Evolutionary conservation across 805 yeast genomes (phyloP), one percentile per base, ranked within the genome.

Genomic region (Barnettozyma wickerhamii): DNA sequence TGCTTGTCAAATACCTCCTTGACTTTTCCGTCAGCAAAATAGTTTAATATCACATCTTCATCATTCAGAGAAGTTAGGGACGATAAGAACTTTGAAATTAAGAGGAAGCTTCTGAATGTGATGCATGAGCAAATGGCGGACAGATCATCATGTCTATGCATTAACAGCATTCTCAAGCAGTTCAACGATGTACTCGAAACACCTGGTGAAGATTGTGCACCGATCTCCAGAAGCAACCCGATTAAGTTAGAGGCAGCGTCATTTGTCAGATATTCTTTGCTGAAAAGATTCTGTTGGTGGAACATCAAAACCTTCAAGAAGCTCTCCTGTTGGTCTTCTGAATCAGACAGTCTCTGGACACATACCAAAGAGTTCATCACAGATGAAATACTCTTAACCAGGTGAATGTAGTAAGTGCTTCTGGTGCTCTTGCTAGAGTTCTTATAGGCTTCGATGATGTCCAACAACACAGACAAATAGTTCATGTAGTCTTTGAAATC

Each of bases 201-300:
- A 10, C 36, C 37, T 3, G 38, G 21, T 12, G 48, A 41, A 10
- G 48, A 41, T 15, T 37, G 35, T 0, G 52, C 30, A 9, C 55
- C 50, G 10, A 51, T 43, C 7, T 40, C 43, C 12, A 56, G 37
- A 13, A 63, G 36, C 15, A 56, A 45, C 7, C 60, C 56, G 12
- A 70, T 50, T 13, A 72, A 43, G 31, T 61, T 59, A 0, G 65
- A 55, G 13, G 66, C 43, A 21, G 58, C 60, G n/a, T 60, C 59
- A 41, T 56, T 59, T 14, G 59, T 56, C 15, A 75, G 45, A 3
- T 60, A 52, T 2, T 59, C 68, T 10, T 34, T 45, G 5, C 46
- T 43, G 42, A 64, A 59, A 6, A 56, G 44, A n/a, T 51, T 39
- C 21, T 55, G 57, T 36, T 64, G 68, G 20, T 58, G 59, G 28